A percentile compares a stretch with the other conserved stretches of the same genome.
Evolutionary conservation across 2,329 filamentous ascomycete species (phyloP).

Genomic region (Pyrenophora graminea): DNA sequence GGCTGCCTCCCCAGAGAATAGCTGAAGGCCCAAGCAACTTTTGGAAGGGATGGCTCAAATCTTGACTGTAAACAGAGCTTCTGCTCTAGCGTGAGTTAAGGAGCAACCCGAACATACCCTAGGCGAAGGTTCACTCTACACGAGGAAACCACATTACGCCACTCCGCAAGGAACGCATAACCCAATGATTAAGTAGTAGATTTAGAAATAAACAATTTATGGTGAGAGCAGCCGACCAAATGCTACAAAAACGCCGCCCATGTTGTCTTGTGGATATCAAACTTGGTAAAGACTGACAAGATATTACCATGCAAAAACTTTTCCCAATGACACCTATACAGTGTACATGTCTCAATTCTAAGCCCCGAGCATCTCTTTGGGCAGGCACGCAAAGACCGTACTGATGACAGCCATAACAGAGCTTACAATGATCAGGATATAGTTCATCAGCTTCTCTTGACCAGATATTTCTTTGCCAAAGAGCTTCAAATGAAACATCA

Average conservation of each 20-base stretch:
- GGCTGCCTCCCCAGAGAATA: background rate
- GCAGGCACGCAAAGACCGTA: slow-evolving; percentile 86
- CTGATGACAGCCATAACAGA: slow-evolving; percentile 72
- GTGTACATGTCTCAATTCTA: slow-evolving; percentile 1
- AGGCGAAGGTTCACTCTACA: too few relatives aligned
- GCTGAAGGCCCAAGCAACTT: background rate
- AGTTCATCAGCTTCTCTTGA: slow-evolving; percentile 68
- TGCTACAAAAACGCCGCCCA: slow-evolving; percentile 12
- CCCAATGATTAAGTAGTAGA: background rate
- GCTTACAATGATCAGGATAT: slow-evolving; percentile 70
- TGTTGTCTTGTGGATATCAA: slow-evolving; percentile 5
- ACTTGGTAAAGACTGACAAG: background rate
- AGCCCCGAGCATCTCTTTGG: slow-evolving; percentile 60
- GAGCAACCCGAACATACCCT: too few relatives aligned
- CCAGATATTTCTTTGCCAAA: slow-evolving; percentile 73
- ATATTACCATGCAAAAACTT: slow-evolving; percentile 1
- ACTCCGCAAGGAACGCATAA: background rate
- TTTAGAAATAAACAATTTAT: background rate
- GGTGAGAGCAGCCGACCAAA: slow-evolving; percentile 4
- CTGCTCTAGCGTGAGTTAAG: too few relatives aligned
- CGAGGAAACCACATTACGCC: background rate
- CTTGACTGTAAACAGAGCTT: too few relatives aligned
- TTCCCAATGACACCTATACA: background rate
- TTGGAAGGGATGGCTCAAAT: too few relatives aligned
- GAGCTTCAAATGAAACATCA: slow-evolving; percentile 88